phyloP scores from a whole-genome alignment of 208 protist species.

The Trypanosoma cruzi region DNA sequence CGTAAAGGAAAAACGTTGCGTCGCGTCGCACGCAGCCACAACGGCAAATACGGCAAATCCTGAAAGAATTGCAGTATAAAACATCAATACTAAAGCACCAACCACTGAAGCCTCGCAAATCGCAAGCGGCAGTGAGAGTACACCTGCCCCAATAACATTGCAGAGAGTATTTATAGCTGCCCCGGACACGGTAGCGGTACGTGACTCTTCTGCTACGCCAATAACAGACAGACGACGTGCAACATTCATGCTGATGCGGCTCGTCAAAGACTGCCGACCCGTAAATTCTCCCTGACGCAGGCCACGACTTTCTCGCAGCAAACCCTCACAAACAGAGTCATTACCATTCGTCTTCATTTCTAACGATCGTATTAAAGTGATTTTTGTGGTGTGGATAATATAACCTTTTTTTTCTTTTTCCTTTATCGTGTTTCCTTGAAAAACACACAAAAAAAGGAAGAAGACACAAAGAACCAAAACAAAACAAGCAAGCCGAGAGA shows the following conservation, averaged over 20 bases:
- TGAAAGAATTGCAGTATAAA: conserved; percentile 35
- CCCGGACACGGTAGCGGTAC: conserved; percentile 47
- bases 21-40: conserved; percentile 50
- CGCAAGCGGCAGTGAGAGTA: conserved; percentile 68
- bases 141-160: conserved; percentile 77
- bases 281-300: conserved; percentile 18
- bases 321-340: conserved; percentile 1
- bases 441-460: too few species aligned
- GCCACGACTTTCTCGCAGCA: background rate
- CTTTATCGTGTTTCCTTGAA: too few species aligned
- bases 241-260: conserved; percentile 50
- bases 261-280: conserved; percentile 37
- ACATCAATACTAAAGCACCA: conserved; percentile 40
- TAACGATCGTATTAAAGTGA: background rate
- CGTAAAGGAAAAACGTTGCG: conserved; percentile 57
- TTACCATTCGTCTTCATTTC: background rate
- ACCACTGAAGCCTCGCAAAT: conserved; percentile 63
- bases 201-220: conserved; percentile 26
- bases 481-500: too few species aligned
- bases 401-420: background rate
- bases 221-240: conserved; percentile 52
- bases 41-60: conserved; percentile 60
- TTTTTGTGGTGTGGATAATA: background rate
- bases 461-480: too few species aligned
- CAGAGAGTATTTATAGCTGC: conserved; percentile 70